Percentiles rank a stretch among this genome's conserved stretches.
phyloP scores from a whole-genome alignment of 2,329 filamentous ascomycete genomes.

The Periconia sp. region DNA sequence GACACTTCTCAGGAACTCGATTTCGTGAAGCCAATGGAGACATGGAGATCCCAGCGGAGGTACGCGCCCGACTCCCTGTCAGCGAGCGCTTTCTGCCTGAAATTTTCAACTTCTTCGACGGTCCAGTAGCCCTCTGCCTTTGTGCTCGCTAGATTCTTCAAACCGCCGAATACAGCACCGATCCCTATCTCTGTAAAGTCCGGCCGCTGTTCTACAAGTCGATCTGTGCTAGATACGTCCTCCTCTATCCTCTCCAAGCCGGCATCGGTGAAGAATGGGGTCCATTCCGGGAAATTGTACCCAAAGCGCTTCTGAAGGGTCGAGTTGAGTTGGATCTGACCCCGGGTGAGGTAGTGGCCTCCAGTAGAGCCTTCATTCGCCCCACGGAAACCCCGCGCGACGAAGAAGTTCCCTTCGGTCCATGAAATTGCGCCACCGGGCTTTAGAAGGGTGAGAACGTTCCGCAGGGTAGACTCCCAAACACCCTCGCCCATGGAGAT shows the following conservation, averaged over 20 bases:
- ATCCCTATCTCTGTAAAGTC: conserved; percentile 36
- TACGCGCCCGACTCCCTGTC: conserved; percentile 35
- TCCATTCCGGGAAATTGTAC: conserved; percentile 29
- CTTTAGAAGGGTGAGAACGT: conserved; percentile 34
- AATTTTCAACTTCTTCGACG: conserved; percentile 23
- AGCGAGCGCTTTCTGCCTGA: conserved; percentile 20
- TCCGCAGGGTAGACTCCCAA: conserved; percentile 28
- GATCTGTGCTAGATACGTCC: conserved; percentile 36
- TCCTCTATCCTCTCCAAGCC: conserved; percentile 25
- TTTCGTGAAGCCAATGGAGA: conserved; percentile 31
- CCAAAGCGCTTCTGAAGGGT: conserved; percentile 28
- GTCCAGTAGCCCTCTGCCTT: conserved; percentile 30
- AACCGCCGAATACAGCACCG: conserved; percentile 31
- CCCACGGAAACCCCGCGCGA: conserved; percentile 29
- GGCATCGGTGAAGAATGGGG: conserved; percentile 20
- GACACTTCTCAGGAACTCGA: too few species aligned
- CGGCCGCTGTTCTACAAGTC: conserved; percentile 25
- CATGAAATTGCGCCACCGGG: conserved; percentile 34
- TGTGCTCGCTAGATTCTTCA: conserved; percentile 30
- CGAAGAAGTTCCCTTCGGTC: conserved; percentile 38
- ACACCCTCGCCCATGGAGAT: conserved; percentile 31
- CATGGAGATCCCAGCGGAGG: conserved; percentile 38
- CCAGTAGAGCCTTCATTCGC: conserved; percentile 6
- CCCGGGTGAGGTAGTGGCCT: conserved; percentile 26
- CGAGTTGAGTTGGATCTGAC: conserved; percentile 26